A percentile compares a stretch with the other conserved stretches of the same genome.
Conservation (phyloP, 352 stramenopile genomes). For the Globisporangium abappressorium region DNA sequence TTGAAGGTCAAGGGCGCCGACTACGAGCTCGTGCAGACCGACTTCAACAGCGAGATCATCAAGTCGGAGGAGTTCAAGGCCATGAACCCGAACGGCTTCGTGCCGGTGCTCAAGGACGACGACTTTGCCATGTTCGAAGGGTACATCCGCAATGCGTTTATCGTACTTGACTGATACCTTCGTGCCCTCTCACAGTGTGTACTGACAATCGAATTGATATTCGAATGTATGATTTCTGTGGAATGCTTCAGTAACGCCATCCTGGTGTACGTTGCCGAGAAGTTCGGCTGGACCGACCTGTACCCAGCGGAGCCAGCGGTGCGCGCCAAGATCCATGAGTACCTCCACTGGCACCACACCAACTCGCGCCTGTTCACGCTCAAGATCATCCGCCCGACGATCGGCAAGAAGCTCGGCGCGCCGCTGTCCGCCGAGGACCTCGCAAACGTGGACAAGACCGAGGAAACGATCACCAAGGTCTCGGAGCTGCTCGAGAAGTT, state of each 20-base stretch:
- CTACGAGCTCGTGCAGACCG: conserved; percentile 10
- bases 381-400: conserved; percentile 37
- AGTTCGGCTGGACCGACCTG: no score
- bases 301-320: conserved; percentile 42
- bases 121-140: conserved; percentile 57
- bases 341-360: conserved; percentile 70
- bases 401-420: conserved; percentile 26
- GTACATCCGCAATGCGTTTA: background rate
- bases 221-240: no score
- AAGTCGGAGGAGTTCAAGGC: conserved; percentile 49
- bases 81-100: conserved; percentile 48
- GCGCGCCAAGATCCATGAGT: conserved; percentile 63
- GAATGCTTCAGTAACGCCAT: no score
- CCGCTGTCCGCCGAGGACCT: conserved; percentile 37
- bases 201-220: no score
- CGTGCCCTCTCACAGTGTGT: no score
- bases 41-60: conserved; percentile 32
- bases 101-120: conserved; percentile 52
- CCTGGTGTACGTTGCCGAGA: no score
- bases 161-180: no score
- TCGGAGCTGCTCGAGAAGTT: no score
- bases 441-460: conserved; percentile 26
- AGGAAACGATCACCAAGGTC: conserved; percentile 34
- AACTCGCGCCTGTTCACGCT: conserved; percentile 49
- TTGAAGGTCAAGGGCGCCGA: no score